Evolutionary conservation across 495 filamentous ascomycete genomes (phyloP).

Genomic region (Podospora appendiculata): DNA sequence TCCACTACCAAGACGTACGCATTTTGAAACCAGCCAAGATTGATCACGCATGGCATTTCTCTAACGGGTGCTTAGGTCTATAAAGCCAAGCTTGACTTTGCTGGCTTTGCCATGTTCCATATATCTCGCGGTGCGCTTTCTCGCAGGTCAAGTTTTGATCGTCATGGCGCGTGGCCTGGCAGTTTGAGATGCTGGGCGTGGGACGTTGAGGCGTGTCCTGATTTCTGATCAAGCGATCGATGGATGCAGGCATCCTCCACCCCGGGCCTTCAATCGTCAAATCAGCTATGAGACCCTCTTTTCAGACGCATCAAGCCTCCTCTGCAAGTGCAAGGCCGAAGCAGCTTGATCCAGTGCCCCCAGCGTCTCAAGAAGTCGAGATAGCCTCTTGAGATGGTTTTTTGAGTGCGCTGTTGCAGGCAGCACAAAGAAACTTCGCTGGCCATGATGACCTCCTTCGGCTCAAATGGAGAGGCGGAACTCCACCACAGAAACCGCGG

Average conservation of each 20-base stretch:
- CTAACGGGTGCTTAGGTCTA: slow-evolving; percentile 5
- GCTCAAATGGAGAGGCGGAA: too few species aligned
- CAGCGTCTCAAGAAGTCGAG: too few species aligned
- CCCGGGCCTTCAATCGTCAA: slow-evolving; percentile 4
- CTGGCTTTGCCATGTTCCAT: too few species aligned
- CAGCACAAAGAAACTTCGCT: too few species aligned
- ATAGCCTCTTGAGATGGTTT: too few species aligned
- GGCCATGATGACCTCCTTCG: too few species aligned
- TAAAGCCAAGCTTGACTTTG: too few species aligned
- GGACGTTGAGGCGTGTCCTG: slow-evolving; percentile 10
- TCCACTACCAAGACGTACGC: too few species aligned
- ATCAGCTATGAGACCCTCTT: neutral
- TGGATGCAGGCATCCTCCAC: slow-evolving; percentile 5
- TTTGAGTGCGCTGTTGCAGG: too few species aligned
- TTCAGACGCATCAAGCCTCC: neutral
- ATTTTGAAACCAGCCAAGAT: too few species aligned
- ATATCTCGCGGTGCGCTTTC: too few species aligned
- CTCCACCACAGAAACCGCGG: too few species aligned
- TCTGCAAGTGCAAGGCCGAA: neutral
- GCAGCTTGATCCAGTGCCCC: neutral
- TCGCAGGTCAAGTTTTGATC: slow-evolving; percentile 2
- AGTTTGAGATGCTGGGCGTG: slow-evolving; percentile 13
- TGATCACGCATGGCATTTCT: slow-evolving; percentile 19
- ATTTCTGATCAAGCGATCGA: slow-evolving; percentile 17
- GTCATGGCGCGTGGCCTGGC: slow-evolving; percentile 9